These are phyloP conservation scores for Phytopythium montanum DNA, from an alignment of 352 stramenopile species.

Conservation along the genomic window DNA sequence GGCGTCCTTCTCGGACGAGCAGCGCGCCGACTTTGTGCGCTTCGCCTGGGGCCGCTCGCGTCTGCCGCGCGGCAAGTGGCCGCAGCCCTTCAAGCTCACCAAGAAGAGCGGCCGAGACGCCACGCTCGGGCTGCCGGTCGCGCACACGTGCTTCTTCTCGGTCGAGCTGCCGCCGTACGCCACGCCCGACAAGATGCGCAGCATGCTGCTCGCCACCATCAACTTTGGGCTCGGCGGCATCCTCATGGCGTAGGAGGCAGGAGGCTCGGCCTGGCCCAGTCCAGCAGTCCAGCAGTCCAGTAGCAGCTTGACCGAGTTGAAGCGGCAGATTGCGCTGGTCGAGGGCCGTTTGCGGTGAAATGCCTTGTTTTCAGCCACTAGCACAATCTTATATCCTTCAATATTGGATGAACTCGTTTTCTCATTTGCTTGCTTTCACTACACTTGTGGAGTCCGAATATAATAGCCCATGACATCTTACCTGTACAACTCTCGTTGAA, in stretches of 20 bases:
- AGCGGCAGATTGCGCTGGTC: too few species aligned
- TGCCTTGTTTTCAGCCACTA: too few species aligned
- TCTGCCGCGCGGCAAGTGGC: constrained; percentile 86
- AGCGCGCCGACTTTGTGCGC: constrained; percentile 89
- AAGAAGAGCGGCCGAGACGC: constrained; percentile 85
- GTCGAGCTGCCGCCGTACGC: constrained; percentile 93
- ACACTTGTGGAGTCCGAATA: too few species aligned
- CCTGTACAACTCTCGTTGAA: too few species aligned
- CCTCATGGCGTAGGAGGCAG: constrained; percentile 70
- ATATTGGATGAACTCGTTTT: too few species aligned
- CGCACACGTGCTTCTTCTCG: constrained; percentile 96
- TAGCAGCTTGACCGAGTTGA: too few species aligned
- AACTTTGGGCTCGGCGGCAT: constrained; percentile 92
- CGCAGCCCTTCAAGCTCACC: constrained; percentile 90
- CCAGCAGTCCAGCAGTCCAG: not conserved
- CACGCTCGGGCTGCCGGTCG: constrained; percentile 84
- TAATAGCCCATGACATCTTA: too few species aligned
- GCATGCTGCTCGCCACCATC: constrained; percentile 92
- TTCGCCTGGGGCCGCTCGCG: constrained; percentile 94
- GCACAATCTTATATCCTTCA: too few species aligned
- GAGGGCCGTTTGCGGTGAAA: too few species aligned
- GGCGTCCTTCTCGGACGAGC: constrained; percentile 82
- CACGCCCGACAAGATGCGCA: constrained; percentile 87
- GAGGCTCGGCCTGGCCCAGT: too few species aligned
- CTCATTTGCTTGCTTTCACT: too few species aligned